Percentiles rank a stretch among this genome's conserved stretches.
These are phyloP conservation scores for Heliamphora exappendiculata DNA, from an alignment of 148 eudicot genomes.

Conservation along the genomic window DNA sequence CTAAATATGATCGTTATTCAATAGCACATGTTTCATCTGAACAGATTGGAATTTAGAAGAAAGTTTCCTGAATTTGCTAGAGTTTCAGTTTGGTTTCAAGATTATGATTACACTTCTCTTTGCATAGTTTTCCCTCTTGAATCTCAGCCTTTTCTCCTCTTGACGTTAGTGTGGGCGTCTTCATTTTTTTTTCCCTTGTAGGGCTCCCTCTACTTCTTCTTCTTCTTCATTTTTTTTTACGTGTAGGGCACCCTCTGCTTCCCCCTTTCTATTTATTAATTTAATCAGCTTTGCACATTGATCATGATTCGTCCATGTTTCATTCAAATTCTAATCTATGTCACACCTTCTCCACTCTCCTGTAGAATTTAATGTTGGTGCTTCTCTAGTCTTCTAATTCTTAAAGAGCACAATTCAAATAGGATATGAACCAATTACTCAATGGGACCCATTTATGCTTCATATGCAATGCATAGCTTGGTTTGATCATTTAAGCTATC, in stretches of 20 bases:
- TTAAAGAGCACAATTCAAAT: background rate
- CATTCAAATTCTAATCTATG: background rate
- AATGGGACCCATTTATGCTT: background rate
- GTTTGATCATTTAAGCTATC: background rate
- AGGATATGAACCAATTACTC: background rate
- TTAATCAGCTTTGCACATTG: background rate
- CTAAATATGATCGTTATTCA: background rate
- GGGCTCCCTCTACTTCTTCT: no score
- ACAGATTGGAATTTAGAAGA: background rate
- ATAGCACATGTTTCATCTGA: background rate
- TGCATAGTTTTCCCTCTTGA: background rate
- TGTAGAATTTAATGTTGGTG: background rate
- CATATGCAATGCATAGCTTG: background rate
- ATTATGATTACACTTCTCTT: background rate
- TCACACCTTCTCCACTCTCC: background rate
- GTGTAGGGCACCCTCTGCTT: no score
- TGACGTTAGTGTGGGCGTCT: background rate
- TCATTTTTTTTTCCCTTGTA: background rate
- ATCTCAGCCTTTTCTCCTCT: background rate
- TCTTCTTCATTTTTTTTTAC: background rate
- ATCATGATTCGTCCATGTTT: background rate
- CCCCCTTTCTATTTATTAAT: background rate
- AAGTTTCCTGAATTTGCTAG: background rate
- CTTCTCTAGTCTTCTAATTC: background rate
- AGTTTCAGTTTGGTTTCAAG: conserved; percentile 3